phyloP scores from a whole-genome alignment of 371 early-diverging fungal species.

The Catenaria anguillulae region DNA sequence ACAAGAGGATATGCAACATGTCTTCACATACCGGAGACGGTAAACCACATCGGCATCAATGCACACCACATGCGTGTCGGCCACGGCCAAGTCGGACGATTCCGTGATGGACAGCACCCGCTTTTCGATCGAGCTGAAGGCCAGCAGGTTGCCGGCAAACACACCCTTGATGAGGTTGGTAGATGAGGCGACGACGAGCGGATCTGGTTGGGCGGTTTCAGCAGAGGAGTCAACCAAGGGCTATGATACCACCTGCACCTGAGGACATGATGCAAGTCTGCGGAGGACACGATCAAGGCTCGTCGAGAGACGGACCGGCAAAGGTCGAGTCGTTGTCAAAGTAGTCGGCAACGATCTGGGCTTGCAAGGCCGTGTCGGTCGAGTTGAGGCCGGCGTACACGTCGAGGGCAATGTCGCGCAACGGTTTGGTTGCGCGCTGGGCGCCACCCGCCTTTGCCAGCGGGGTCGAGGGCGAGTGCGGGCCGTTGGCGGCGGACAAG shows the following conservation, averaged over 20 bases:
- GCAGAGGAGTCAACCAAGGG: too few relatives aligned
- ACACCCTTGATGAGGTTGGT: neutral
- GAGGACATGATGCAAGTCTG: too few relatives aligned
- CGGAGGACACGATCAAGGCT: too few relatives aligned
- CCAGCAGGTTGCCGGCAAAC: neutral
- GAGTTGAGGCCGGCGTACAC: neutral
- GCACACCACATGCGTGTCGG: neutral
- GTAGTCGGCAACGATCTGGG: neutral
- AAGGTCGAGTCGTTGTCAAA: neutral
- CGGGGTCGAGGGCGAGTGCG: too few relatives aligned
- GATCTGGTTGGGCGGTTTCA: too few relatives aligned
- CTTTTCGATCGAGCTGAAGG: neutral
- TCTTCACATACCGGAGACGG: neutral
- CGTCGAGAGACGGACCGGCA: neutral
- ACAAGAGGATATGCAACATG: too few relatives aligned
- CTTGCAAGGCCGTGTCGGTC: neutral
- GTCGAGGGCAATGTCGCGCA: neutral
- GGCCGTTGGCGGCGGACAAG: too few relatives aligned
- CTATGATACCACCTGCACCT: too few relatives aligned
- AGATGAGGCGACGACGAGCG: too few relatives aligned
- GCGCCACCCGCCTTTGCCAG: too few relatives aligned
- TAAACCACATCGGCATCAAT: neutral
- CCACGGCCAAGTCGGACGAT: neutral
- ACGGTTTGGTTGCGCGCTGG: too few relatives aligned
- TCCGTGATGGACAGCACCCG: neutral